A percentile compares a stretch with the other conserved stretches of the same genome.
Conservation (phyloP, 1,284 basidiomycete genomes). For the Trichosporon coremiiforme region DNA sequence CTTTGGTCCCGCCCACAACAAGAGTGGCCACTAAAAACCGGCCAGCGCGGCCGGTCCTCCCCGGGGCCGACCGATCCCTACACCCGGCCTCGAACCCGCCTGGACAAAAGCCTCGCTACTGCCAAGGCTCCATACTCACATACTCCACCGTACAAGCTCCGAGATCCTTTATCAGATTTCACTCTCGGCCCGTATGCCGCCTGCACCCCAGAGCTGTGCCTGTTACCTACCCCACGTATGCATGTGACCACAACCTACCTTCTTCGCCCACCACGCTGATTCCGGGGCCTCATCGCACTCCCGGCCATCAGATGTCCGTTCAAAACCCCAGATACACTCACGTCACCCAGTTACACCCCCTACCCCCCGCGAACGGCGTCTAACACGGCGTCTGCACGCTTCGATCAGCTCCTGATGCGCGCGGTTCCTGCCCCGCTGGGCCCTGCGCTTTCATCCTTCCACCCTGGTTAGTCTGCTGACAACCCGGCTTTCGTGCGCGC, state of each 20-base stretch:
- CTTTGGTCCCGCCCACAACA: slow-evolving; percentile 3
- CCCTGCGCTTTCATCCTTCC: background rate
- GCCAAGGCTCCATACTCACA: background rate
- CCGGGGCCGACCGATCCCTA: slow-evolving; percentile 13
- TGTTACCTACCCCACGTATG: background rate
- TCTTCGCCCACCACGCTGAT: background rate
- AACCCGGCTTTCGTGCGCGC: background rate
- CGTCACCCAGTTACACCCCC: background rate
- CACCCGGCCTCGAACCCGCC: no score
- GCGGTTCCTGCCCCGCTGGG: background rate
- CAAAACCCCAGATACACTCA: no score
- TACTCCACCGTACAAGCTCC: background rate
- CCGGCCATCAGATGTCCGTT: slow-evolving; percentile 11
- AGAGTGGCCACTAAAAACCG: slow-evolving; percentile 7
- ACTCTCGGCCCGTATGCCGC: background rate
- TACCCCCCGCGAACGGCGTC: background rate
- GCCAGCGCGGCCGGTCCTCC: slow-evolving; percentile 19
- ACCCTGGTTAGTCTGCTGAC: no score
- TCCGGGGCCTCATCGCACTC: slow-evolving; percentile 10
- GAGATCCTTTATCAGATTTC: slow-evolving; percentile 6
- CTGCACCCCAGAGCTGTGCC: no score
- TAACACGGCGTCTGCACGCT: background rate
- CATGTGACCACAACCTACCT: slow-evolving; percentile 1
- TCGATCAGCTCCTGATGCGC: background rate
- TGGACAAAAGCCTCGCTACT: background rate